Percentiles rank a stretch among this genome's conserved stretches.
Evolutionary conservation across 23 red algal genomes (phyloP).

Genomic region (Cyanidium caldarium): DNA sequence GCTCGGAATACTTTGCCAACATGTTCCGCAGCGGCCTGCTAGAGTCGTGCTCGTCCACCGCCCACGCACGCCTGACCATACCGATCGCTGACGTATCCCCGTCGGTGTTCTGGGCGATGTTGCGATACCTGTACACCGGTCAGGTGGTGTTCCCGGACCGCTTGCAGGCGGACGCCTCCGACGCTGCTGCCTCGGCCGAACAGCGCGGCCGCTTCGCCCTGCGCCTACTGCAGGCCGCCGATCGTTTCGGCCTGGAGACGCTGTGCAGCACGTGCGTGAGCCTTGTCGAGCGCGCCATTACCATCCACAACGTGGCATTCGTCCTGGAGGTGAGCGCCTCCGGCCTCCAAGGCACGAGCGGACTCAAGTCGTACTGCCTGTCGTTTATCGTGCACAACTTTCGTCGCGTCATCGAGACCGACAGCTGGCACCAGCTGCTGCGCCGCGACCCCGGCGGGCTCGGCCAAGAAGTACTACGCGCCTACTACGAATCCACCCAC

Average conservation of each 20-base stretch:
- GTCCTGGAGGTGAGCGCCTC: conserved; percentile 56
- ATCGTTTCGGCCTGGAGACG: conserved; percentile 75
- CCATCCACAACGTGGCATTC: conserved; percentile 52
- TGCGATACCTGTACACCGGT: conserved; percentile 65
- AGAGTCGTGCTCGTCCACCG: too few relatives aligned
- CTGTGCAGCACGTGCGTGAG: conserved; percentile 49
- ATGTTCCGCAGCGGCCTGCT: conserved; percentile 79
- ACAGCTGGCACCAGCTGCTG: conserved; percentile 35
- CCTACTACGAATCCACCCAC: conserved; percentile 28
- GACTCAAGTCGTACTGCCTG: conserved; percentile 70
- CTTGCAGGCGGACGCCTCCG: not conserved
- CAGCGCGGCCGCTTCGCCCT: not conserved
- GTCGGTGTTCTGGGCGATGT: conserved; percentile 43
- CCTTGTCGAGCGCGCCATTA: conserved; percentile 41
- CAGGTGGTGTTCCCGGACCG: conserved; percentile 25
- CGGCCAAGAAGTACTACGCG: conserved; percentile 43
- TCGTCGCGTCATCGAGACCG: conserved; percentile 45
- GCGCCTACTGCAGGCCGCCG: conserved; percentile 48
- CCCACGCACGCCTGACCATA: too few relatives aligned
- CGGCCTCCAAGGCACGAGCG: conserved; percentile 17
- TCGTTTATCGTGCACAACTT: conserved; percentile 75
- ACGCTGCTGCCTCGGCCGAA: not conserved
- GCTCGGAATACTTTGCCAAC: conserved; percentile 55
- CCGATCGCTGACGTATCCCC: conserved; percentile 48
- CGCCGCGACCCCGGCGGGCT: conserved; percentile 47